Evolutionary conservation across 169 alveolate species (phyloP).

Genomic region (Ichthyophthirius multifiliis): DNA sequence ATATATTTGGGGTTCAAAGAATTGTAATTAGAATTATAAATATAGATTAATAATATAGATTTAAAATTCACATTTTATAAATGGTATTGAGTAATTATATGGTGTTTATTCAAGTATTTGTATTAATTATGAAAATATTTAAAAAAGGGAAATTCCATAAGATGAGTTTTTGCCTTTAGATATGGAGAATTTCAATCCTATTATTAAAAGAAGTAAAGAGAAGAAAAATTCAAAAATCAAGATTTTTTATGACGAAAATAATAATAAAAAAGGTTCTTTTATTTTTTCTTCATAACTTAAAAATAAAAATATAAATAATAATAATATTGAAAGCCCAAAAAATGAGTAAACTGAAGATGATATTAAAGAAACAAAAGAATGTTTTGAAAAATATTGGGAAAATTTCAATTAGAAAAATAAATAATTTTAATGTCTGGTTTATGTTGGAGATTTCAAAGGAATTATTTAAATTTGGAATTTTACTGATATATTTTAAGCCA

Average conservation of each 20-base stretch:
- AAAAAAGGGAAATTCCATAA: neutral
- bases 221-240: neutral
- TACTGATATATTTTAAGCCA: neutral
- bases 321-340: neutral
- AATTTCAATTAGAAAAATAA: neutral
- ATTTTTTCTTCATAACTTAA: neutral
- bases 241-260: neutral
- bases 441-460: conserved; percentile 2
- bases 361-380: neutral
- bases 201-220: neutral
- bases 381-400: neutral
- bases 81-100: neutral
- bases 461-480: neutral
- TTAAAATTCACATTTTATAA: neutral
- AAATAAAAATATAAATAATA: neutral
- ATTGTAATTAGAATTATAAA: conserved; percentile 15
- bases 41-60: neutral
- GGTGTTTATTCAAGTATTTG: too few species aligned
- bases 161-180: neutral
- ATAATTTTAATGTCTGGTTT: neutral
- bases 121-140: too few species aligned
- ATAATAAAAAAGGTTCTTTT: neutral
- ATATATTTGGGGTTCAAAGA: conserved; percentile 70
- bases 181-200: neutral
- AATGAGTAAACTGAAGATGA: neutral